Evolutionary conservation across 2,329 filamentous ascomycete species (phyloP).

Genomic region (Aciculosporium take): DNA sequence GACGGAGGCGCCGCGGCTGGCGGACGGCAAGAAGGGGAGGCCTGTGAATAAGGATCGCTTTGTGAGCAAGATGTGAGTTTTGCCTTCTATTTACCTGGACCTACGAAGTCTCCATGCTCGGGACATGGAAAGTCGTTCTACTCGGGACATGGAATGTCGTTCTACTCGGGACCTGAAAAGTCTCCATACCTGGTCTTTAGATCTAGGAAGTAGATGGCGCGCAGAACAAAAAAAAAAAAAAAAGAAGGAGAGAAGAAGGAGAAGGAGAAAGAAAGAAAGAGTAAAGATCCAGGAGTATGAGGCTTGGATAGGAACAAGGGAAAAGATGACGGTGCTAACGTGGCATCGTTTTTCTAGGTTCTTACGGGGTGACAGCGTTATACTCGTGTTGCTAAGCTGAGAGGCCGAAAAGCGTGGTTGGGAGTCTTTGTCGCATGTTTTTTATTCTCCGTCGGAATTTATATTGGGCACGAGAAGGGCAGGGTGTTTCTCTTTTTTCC

Average conservation of each 20-base stretch:
- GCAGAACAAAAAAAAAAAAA: too few relatives aligned
- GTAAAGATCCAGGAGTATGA: too few relatives aligned
- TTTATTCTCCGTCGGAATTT: background rate
- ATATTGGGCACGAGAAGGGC: background rate
- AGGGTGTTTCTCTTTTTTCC: background rate
- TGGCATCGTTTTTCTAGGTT: slow-evolving; percentile 41
- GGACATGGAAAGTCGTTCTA: too few relatives aligned
- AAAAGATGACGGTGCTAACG: background rate
- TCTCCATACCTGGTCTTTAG: too few relatives aligned
- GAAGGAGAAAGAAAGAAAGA: background rate
- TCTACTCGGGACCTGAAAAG: too few relatives aligned
- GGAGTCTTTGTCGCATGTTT: background rate
- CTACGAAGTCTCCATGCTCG: too few relatives aligned
- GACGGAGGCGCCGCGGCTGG: slow-evolving; percentile 79
- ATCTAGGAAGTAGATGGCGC: too few relatives aligned
- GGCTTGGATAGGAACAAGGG: too few relatives aligned
- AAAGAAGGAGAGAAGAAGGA: background rate
- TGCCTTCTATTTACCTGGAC: too few relatives aligned
- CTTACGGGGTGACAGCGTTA: slow-evolving; percentile 74
- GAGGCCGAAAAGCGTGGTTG: background rate
- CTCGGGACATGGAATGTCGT: too few relatives aligned
- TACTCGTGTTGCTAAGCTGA: slow-evolving; percentile 72
- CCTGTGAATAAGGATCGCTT: slow-evolving; percentile 96
- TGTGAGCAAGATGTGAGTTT: slow-evolving; percentile 77
- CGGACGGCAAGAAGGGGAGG: slow-evolving; percentile 75